Conservation (phyloP, 306 rosid genomes). For the Citrullus colocynthis region DNA sequence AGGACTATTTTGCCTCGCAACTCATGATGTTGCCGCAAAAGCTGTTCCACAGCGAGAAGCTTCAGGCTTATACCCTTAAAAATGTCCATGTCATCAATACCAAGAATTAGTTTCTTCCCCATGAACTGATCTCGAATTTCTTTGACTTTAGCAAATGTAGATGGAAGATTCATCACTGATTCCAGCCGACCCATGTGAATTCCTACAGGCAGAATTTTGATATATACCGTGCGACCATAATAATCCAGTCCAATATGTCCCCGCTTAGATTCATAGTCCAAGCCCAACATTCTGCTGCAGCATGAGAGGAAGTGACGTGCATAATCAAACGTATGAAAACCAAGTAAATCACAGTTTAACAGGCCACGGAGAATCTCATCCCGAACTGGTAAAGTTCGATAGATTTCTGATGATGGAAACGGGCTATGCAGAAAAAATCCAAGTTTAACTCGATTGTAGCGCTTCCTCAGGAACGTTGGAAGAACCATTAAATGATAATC, state of each 20-base stretch:
- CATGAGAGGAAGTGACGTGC: conserved; percentile 18
- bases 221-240: conserved; percentile 14
- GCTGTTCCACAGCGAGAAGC: conserved; percentile 15
- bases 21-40: conserved; percentile 11
- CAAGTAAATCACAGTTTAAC: conserved; percentile 12
- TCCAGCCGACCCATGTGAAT: conserved; percentile 16
- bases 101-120: conserved; percentile 18
- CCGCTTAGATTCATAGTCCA: conserved; percentile 17
- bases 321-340: conserved; percentile 17
- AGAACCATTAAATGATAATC: conserved; percentile 17
- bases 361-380: conserved; percentile 18
- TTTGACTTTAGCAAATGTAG: conserved; percentile 14
- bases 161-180: conserved; percentile 13
- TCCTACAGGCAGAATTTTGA: conserved; percentile 15
- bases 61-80: conserved; percentile 17
- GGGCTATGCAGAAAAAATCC: conserved; percentile 17
- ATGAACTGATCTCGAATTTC: conserved; percentile 11
- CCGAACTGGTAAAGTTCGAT: conserved; percentile 16
- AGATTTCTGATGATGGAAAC: conserved; percentile 14
- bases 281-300: conserved; percentile 17
- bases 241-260: conserved; percentile 18
- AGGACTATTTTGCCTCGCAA: conserved; percentile 12
- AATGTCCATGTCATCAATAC: conserved; percentile 17
- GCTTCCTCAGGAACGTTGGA: conserved; percentile 13
- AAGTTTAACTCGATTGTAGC: conserved; percentile 16